phyloP scores from a whole-genome alignment of 2,329 filamentous ascomycete species.

The Cytospora mali region DNA sequence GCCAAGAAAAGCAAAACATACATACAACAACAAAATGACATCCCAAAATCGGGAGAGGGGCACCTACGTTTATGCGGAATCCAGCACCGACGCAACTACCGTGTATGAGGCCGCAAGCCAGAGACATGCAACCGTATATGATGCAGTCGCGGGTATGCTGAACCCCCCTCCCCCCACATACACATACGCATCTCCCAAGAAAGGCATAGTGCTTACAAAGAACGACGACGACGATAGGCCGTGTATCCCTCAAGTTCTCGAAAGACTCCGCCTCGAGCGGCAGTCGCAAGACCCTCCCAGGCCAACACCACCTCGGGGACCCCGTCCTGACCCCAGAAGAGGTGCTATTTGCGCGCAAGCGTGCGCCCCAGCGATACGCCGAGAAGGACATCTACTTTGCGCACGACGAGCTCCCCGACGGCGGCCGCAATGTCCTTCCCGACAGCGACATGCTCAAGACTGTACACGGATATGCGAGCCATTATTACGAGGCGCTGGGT shows the following conservation, averaged over 20 bases:
- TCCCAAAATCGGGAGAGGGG: constrained; percentile 31
- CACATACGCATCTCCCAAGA: constrained; percentile 24
- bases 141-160: constrained; percentile 68
- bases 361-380: constrained; percentile 67
- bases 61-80: constrained; percentile 29
- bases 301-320: constrained; percentile 37
- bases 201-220: constrained; percentile 4
- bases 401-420: constrained; percentile 57
- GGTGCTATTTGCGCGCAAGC: constrained; percentile 66
- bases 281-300: constrained; percentile 29
- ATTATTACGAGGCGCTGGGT: constrained; percentile 59
- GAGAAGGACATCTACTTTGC: constrained; percentile 74
- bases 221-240: constrained; percentile 24
- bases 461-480: constrained; percentile 68
- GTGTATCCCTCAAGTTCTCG: constrained; percentile 23
- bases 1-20: background rate
- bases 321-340: constrained; percentile 65
- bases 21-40: constrained; percentile 32
- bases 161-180: background rate
- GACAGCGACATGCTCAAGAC: constrained; percentile 70
- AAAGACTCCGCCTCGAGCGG: constrained; percentile 20
- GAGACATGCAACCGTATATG: constrained; percentile 63
- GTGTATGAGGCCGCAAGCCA: constrained; percentile 35
- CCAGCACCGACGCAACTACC: constrained; percentile 30
- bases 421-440: constrained; percentile 57